Conservation (phyloP, 2,329 filamentous ascomycete genomes). For the Thielaviopsis punctulata region DNA sequence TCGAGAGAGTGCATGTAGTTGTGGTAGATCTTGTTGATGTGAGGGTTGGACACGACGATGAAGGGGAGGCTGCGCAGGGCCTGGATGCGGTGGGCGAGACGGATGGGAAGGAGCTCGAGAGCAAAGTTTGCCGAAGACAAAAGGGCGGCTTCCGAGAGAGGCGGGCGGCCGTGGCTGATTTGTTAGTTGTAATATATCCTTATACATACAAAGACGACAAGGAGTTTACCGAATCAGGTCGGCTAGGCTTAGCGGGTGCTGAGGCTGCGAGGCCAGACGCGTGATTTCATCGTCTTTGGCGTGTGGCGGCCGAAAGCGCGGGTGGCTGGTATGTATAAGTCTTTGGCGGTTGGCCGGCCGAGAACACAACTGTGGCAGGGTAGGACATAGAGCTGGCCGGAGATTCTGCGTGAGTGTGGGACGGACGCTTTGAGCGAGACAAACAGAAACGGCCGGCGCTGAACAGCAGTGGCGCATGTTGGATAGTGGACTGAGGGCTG, state of each 20-base stretch:
- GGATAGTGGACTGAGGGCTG: background rate
- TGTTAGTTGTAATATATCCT: conserved; percentile 1
- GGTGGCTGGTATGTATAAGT: background rate
- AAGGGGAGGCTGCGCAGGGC: conserved; percentile 85
- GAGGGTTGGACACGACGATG: conserved; percentile 95
- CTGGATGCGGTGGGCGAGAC: conserved; percentile 85
- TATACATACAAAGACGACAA: too few relatives aligned
- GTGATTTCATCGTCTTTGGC: conserved; percentile 62
- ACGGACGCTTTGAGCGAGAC: too few relatives aligned
- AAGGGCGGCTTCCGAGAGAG: conserved; percentile 62
- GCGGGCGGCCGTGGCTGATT: conserved; percentile 56
- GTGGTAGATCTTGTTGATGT: conserved; percentile 84
- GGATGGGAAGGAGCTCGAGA: conserved; percentile 75
- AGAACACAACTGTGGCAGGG: too few relatives aligned
- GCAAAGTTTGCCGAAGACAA: conserved; percentile 92
- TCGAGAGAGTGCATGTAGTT: conserved; percentile 91
- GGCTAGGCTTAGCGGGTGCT: conserved; percentile 68
- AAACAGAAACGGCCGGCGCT: too few relatives aligned
- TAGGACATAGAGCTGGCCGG: background rate
- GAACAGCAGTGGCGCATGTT: too few relatives aligned
- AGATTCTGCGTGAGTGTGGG: too few relatives aligned
- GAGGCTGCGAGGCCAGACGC: conserved; percentile 56
- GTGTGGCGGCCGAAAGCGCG: conserved; percentile 5
- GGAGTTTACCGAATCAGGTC: conserved; percentile 63
- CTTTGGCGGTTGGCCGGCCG: too few relatives aligned